Evolutionary conservation across 2,329 filamentous ascomycete species (phyloP), one percentile per base, ranked within the genome.

Genomic region (Rhinocladiella mackenziei): DNA sequence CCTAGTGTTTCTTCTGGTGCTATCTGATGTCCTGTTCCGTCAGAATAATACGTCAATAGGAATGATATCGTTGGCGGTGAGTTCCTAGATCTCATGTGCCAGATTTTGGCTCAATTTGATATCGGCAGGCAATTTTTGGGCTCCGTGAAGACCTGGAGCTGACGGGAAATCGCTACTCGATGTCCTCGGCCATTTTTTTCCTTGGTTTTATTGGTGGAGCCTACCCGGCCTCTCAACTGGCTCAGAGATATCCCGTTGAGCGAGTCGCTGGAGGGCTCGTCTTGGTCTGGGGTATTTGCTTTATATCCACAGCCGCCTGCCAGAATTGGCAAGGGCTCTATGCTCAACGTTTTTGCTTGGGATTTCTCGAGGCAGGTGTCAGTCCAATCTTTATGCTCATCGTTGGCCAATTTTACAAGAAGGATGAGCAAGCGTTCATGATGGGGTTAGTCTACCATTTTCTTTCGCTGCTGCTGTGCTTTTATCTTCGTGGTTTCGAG

Each of bases 181-280:
- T 45, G 10, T 52, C 51, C 13, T 55, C 45, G 11, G 47, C 51
- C 14, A 51, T 54, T 29, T 51, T 89, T 68, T 89, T 88, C 67
- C 86, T 88, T 53, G 84, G 84, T 25, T 85, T 86, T 81, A 72
- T 89, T 2, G 79, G 76, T 0, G 84, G 84, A 0, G 67, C 84
- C 2, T 88, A 86, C 51, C 84, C 84, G 2, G 80, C 86, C 75
- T 81, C 81, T 0, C 85, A 83, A 47, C 69, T 77, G 1, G 68
- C 86, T 1, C 84, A 89, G 61, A 75, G 77, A 17, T 84, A 85
- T 66, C 71, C 78, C 47, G 72, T 78, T 2, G 76, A 80, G 13
- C 72, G 74, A 34, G 75, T 84, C 1, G 73, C 88, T 2, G 81
- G 82, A 8, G 69, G 57, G 9, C 67, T 82, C 2, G 80, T 86